Evolutionary conservation across 1,284 basidiomycete species (phyloP).

Genomic region (Heterobasidion occidentale): DNA sequence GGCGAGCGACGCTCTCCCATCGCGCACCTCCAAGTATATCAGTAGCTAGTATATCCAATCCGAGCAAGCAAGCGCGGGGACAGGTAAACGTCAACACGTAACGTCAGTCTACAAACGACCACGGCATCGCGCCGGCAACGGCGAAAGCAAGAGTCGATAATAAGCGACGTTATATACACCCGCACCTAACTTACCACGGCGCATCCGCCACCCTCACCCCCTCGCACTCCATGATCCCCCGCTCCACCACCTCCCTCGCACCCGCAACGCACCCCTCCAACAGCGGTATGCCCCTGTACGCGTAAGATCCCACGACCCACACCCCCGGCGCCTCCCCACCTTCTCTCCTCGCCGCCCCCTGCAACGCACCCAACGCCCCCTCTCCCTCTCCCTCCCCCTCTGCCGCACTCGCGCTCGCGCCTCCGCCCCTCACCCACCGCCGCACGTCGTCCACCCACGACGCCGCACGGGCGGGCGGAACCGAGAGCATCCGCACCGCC

Average conservation of each 20-base stretch:
- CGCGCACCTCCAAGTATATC: no score
- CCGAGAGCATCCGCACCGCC: conserved; percentile 33
- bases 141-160: no score
- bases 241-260: conserved; percentile 45
- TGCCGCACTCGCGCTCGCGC: neutral
- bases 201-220: conserved; percentile 11
- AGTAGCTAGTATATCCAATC: neutral
- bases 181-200: conserved; percentile 8
- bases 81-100: neutral
- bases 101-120: neutral
- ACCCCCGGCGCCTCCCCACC: conserved; percentile 31
- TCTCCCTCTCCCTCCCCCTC: conserved; percentile 1
- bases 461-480: conserved; percentile 15
- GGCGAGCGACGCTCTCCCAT: no score
- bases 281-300: conserved; percentile 51
- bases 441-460: conserved; percentile 6
- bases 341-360: conserved; percentile 31
- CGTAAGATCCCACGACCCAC: conserved; percentile 56
- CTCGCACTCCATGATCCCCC: conserved; percentile 25
- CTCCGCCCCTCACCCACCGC: neutral
- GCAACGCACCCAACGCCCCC: conserved; percentile 43
- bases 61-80: neutral
- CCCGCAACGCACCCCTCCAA: conserved; percentile 61
- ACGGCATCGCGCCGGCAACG: no score
- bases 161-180: neutral